Conservation (phyloP, 1,139 yeast genomes). For the Meyerozyma smithsonii region DNA sequence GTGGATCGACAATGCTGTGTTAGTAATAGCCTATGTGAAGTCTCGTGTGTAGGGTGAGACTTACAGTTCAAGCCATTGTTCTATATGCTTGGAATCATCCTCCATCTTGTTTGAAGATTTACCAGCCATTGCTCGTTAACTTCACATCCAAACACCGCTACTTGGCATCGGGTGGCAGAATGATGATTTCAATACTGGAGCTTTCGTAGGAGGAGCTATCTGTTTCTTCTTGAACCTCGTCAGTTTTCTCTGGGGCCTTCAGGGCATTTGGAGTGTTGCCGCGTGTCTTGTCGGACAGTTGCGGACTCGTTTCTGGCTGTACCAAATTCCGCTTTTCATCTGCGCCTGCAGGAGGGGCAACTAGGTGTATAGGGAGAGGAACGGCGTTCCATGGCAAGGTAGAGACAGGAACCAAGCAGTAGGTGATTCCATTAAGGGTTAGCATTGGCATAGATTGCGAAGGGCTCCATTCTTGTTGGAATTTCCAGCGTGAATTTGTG, state of each 20-base stretch:
- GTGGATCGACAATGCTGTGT: conserved; percentile 11
- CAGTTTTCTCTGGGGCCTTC: background rate
- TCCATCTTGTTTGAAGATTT: background rate
- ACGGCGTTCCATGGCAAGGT: background rate
- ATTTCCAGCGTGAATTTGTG: too few species aligned
- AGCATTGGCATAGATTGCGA: background rate
- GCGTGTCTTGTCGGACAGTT: background rate
- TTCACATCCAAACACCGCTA: background rate
- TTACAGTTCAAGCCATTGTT: background rate
- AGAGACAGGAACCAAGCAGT: background rate
- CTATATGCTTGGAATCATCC: background rate
- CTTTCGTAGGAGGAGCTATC: background rate
- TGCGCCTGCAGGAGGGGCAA: background rate
- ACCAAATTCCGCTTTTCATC: background rate
- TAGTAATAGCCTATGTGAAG: too few species aligned
- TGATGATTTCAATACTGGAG: background rate
- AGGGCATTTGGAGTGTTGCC: background rate
- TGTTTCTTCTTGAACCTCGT: background rate
- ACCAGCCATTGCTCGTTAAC: background rate
- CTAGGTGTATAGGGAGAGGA: background rate
- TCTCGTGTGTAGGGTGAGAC: too few species aligned
- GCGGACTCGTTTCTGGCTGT: background rate
- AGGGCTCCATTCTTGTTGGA: too few species aligned
- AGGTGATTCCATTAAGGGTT: background rate
- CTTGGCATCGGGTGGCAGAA: background rate